Base-by-base conservation (phyloP, 2,329 filamentous ascomycete genomes). In the Biscogniauxia mediterranea region DNA sequence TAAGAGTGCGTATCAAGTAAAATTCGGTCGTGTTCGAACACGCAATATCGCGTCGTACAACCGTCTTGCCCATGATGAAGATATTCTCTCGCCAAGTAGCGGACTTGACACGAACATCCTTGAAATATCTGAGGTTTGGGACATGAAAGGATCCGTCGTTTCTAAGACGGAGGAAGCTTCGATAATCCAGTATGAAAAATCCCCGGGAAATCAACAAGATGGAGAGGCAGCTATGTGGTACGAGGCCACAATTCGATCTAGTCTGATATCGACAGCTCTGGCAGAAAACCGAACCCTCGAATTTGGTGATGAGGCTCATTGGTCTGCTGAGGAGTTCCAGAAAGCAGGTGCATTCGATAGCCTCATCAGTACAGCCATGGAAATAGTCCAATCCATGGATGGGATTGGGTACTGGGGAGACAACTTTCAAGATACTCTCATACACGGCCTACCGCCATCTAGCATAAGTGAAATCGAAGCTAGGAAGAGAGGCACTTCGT, bases 311-410 rank as follows among this genome's bases (percentile, higher is more conserved):
- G 65, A 71, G 57, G 66, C 64, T 3, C 54, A 42, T 11, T 74
- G 72, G 72, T 63, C 61, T 8, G 55, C 65, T 0, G 61, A 68
- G 26, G 55, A 64, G 5, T 64, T 74, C 25, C 52, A 66, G 15
- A 25, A 66, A 9, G 57, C 57, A 7, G 67, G 67, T 15, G 64
- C 64, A 7, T 64, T 73, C 26, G 63, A 69, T 6, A 61, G 62
- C 0, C 60, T 74, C 17, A 46, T 73, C 52, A 53, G 23, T n/a
- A 66, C 66, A 11, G 64, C 71, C 3, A 65, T 55, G 1, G 32
- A 62, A 1, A 61, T 69, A 57, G 64, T 73, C 54, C 69, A 71
- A 59, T 64, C 65, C 1, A 70, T 74, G 60, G 73, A 74, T 55
- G 67, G 68, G 2, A 62, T 74, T 3, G 73, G 70, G 6, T 65